Evolutionary conservation across 495 filamentous ascomycete species (phyloP), one percentile per base, ranked within the genome.

Genomic region (Podospora pseudoanserina): DNA sequence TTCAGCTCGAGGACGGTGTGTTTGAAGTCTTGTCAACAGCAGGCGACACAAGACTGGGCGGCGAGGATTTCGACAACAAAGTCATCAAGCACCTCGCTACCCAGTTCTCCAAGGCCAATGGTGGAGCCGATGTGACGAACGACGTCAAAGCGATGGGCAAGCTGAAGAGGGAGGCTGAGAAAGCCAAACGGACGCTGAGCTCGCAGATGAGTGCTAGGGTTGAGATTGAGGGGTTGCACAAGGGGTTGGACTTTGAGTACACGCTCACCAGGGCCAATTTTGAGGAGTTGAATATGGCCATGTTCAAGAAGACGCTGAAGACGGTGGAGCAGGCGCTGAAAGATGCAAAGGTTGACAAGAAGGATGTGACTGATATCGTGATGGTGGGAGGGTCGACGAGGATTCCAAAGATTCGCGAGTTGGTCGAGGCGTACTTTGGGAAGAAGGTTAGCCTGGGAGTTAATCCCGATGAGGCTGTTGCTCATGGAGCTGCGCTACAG

Each of bases 71-170:
- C 78, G 94, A 97, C 80, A 90, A 97, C 83, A 88, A 92, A 77
- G 88, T 97, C 78, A 93, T 97, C 84, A 88, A 89, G 79, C 87
- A 96, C 87, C 90, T 97, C 77, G 88, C 90, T 78, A 94, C 94
- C 87, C 27, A 39, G n/a, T 63, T 63, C 32, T 86, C 95, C 87
- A 95, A 96, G 58, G 6, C 28, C 6, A 20, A 32, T 19, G 88
- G 96, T 94, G 88, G 83, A 68, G 86, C 90, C 66, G 90, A 97
- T 75, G 87, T 97, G 74, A 88, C 87, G 80, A 92, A 91, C 85
- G 92, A 97, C 74, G 81, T 89, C 39, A 95, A 96, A 89, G 89
- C 94, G 62, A 97, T 97, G 93, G 92, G 94, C 81, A 97, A 97
- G 81, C 87, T 97, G 66, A 97, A 96, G 90, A 92, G 93, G 72